Evolutionary conservation across 164 flowering plant genomes (phyloP).

Genomic region (Sextonia rubra): DNA sequence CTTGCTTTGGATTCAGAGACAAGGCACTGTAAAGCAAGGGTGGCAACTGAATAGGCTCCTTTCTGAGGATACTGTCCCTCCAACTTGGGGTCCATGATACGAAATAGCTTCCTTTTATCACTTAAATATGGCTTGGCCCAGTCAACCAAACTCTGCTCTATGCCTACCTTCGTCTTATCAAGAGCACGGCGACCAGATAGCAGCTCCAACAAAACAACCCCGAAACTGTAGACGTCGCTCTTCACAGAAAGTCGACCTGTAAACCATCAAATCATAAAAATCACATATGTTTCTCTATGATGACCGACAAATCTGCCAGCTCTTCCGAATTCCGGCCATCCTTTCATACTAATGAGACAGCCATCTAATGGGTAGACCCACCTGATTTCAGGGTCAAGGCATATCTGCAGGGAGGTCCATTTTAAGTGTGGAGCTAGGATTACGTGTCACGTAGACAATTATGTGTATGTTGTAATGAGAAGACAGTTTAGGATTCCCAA

Average conservation of each 20-base stretch:
- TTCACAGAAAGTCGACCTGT: slow-evolving; percentile 51
- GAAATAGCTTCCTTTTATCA: slow-evolving; percentile 19
- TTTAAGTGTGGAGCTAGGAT: no score
- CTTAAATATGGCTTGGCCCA: slow-evolving; percentile 51
- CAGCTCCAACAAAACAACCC: slow-evolving; percentile 60
- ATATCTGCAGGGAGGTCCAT: no score
- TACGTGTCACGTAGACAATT: no score
- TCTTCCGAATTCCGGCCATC: not conserved
- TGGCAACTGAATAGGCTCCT: slow-evolving; percentile 56
- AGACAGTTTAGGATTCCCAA: no score
- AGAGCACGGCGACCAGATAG: slow-evolving; percentile 52
- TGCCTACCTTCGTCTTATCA: slow-evolving; percentile 37
- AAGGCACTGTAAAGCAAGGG: slow-evolving; percentile 60
- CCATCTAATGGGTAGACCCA: no score
- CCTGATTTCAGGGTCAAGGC: no score
- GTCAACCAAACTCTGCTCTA: slow-evolving; percentile 42
- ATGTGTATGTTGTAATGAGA: no score
- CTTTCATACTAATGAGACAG: no score
- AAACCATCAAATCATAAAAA: not conserved
- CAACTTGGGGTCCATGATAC: slow-evolving; percentile 61
- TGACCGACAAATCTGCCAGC: not conserved
- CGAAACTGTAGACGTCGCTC: slow-evolving; percentile 59
- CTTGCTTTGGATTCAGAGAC: slow-evolving; percentile 42
- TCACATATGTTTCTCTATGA: no score
- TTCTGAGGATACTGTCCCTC: slow-evolving; percentile 66